Evolutionary conservation across 1,284 basidiomycete genomes (phyloP), one percentile per base, ranked within the genome.

Genomic region (Phlebopus sp.): DNA sequence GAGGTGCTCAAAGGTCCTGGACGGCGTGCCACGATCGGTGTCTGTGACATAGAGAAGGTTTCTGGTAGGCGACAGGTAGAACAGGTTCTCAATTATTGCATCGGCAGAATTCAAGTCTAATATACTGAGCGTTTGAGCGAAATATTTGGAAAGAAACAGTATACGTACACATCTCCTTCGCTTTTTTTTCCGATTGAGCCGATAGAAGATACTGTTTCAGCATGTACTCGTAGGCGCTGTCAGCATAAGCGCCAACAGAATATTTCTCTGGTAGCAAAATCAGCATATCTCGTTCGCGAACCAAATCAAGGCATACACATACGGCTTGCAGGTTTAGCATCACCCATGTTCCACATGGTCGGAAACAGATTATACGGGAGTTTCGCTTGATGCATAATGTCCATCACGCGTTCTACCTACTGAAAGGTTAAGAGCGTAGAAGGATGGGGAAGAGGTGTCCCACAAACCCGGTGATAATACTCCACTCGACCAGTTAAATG

Each of bases 401-500:
- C 62, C 75, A 79, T 79, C 2, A 77, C 68, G 4, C 64, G 67
- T 47, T 82, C 73, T 4, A 71, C 71, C 73, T 76, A 42, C 11
- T 46, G n/a, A 44, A 25, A 25, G 27, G 23, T 21, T 32, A 25
- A 23, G 27, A 7, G 21, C 21, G 19, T 37, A n/a, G 32, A 3
- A n/a, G 23, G 11, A 3, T n/a, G 15, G 19, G 32, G 17, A 34
- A 32, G n/a, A n/a, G 15, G 34, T 32, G 39, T 37, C 61, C n/a
- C n/a, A 54, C 64, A n/a, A 42, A 79, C 79, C 53, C 62, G 71
- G 17, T 74, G 60, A 53, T 75, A 84, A 51, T 81, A 81, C 25
- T 72, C 64, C 27, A 68, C 64, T 37, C 72, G 72, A 1, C 80
- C 81, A 0, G 81, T 84, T 38, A 81, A 59, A 53, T 82, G 79